Base-by-base conservation (phyloP, 805 yeast genomes). In the Saccharomycopsis fibuligera region DNA sequence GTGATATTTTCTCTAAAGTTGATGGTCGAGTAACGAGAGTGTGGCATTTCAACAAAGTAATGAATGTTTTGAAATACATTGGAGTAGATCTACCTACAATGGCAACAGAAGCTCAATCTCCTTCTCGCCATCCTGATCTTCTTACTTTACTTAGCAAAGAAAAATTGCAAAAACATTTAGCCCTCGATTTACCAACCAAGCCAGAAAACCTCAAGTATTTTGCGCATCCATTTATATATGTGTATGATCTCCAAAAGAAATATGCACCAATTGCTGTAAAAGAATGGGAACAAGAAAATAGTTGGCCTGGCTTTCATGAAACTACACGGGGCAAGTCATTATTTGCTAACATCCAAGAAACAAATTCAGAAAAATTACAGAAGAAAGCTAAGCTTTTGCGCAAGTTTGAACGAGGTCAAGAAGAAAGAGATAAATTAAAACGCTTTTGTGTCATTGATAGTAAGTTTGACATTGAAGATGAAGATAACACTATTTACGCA, bases 21-120 rank as follows among this genome's bases (percentile, higher is more conserved):
- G 48, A 51, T 24, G 51, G 51, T 2, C 19, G 35, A 8, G 41
- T 37, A 5, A 37, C 21, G n/a, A 23, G 48, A 22, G 54, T 51
- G 3, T 51, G 54, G 54, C 38, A 19, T 24, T 44, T 22, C 30
- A 17, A 17, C 9, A 51, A 51, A 17, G 25, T 38, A 2, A 29
- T 33, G 5, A 42, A 38, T 8, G 31, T 47, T 12, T 36, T 47
- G 10, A 47, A 44, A 14, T 30, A 39, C 17, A 27, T 44, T 29
- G 54, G 54, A 14, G 24, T 44, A 6, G 38, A 42, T 22, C n/a
- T n/a, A n/a, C n/a, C n/a, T n/a, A n/a, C n/a, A n/a, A 6, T 16
- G n/a, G 4, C 39, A 14, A 14, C n/a, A 8, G 37, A 9, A 10
- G 9, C 19, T 16, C 10, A 14, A 29, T 27, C 21, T 36, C 41